phyloP scores from a whole-genome alignment of 495 filamentous ascomycete species.

The Astrothelium macrocarpum region DNA sequence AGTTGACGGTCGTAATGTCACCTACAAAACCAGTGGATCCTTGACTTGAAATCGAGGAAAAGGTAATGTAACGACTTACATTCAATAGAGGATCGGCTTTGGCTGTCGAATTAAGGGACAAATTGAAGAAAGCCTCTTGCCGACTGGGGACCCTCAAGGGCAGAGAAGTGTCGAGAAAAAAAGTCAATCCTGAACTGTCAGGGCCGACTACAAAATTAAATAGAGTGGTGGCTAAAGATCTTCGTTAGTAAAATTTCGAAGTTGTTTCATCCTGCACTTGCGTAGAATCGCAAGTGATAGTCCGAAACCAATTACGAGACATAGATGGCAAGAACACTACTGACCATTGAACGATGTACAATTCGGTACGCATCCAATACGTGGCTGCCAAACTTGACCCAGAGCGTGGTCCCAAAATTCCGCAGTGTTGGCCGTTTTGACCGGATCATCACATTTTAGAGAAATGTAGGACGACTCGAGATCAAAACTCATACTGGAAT shows the following conservation, averaged over 20 bases:
- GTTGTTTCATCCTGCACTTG: too few relatives aligned
- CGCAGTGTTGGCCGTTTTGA: background rate
- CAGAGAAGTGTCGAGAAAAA: background rate
- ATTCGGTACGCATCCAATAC: too few relatives aligned
- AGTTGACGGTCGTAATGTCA: constrained; percentile 12
- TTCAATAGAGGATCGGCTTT: background rate
- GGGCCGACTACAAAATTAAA: background rate
- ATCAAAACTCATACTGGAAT: constrained; percentile 10
- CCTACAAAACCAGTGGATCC: background rate
- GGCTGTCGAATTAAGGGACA: background rate
- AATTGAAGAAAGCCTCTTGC: background rate
- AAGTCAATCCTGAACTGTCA: background rate
- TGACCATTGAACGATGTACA: background rate
- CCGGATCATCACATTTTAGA: constrained; percentile 8
- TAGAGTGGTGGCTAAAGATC: background rate
- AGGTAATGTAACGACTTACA: background rate
- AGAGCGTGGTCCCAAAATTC: background rate
- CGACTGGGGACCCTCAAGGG: background rate
- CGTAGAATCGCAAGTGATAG: too few relatives aligned
- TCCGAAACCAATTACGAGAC: background rate
- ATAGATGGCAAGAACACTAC: background rate
- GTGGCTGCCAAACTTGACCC: background rate
- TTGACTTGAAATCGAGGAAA: background rate
- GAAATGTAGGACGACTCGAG: constrained; percentile 16
- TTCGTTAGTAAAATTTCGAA: background rate